Conservation (phyloP, 768 basidiomycete genomes). For the Phaffia tasmanica region DNA sequence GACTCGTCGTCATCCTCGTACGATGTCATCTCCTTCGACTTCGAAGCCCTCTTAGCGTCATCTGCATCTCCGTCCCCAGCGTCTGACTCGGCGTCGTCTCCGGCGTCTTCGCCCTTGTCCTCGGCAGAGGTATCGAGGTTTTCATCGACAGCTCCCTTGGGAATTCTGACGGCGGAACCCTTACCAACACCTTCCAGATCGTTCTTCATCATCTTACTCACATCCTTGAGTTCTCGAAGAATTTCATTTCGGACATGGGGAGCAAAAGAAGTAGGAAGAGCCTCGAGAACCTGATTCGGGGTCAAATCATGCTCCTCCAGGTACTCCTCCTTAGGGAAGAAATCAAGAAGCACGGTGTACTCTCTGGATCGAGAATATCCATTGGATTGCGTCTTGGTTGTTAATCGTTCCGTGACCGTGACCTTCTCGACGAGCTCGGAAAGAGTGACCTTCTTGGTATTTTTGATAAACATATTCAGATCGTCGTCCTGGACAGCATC, state of each 20-base stretch:
- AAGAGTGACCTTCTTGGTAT: slow-evolving; percentile 69
- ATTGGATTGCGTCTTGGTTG: slow-evolving; percentile 42
- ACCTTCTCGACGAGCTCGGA: slow-evolving; percentile 80
- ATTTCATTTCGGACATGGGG: slow-evolving; percentile 75
- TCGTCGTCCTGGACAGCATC: slow-evolving; percentile 47
- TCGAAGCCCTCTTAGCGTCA: slow-evolving; percentile 27
- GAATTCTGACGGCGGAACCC: slow-evolving; percentile 46
- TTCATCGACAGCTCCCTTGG: slow-evolving; percentile 45
- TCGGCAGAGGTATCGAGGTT: slow-evolving; percentile 33
- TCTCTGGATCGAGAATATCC: slow-evolving; percentile 60
- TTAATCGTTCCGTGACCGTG: slow-evolving; percentile 64
- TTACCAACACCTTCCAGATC: slow-evolving; percentile 57
- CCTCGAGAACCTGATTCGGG: slow-evolving; percentile 57
- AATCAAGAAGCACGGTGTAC: slow-evolving; percentile 66
- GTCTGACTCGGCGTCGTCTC: slow-evolving; percentile 38
- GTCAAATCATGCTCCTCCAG: slow-evolving; percentile 66
- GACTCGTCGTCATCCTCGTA: slow-evolving; percentile 35
- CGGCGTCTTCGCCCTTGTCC: slow-evolving; percentile 70
- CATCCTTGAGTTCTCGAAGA: slow-evolving; percentile 67
- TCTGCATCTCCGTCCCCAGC: slow-evolving; percentile 33
- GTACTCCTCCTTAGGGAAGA: slow-evolving; percentile 82
- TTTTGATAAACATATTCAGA: slow-evolving; percentile 71
- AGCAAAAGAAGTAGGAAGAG: slow-evolving; percentile 66
- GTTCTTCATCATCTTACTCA: slow-evolving; percentile 62
- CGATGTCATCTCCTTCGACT: slow-evolving; percentile 19